Percentiles rank a stretch among this genome's conserved stretches.
Conservation (phyloP, 345 rosid genomes). For the Passiflora organensis region DNA sequence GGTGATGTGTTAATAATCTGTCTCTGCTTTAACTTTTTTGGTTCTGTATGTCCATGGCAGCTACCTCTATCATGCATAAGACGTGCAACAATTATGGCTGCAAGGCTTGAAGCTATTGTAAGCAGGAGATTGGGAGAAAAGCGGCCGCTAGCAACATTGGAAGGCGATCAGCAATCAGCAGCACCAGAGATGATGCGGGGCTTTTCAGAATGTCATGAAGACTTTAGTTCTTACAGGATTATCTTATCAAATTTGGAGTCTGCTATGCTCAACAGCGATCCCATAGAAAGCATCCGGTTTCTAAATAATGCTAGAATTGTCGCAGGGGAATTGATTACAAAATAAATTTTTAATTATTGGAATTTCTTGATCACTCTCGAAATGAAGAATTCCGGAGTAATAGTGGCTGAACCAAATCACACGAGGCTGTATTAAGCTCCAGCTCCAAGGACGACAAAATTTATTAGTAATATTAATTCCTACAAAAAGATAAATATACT, state of each 20-base stretch:
- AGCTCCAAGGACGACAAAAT: too few species aligned
- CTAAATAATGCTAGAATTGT: conserved; percentile 42
- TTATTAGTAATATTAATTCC: too few species aligned
- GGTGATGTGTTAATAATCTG: too few species aligned
- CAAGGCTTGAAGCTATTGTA: conserved; percentile 56
- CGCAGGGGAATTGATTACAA: conserved; percentile 36
- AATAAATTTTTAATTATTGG: neutral
- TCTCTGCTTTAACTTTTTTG: too few species aligned
- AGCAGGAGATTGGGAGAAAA: conserved; percentile 31
- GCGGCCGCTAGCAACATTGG: conserved; percentile 6
- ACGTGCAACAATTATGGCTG: conserved; percentile 62
- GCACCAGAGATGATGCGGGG: conserved; percentile 10
- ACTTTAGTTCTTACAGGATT: conserved; percentile 26
- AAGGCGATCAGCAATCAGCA: conserved; percentile 19
- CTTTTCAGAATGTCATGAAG: conserved; percentile 22
- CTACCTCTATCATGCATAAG: conserved; percentile 67
- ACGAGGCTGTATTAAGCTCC: too few species aligned
- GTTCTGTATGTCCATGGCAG: conserved; percentile 30
- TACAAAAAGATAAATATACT: too few species aligned
- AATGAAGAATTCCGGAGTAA: neutral
- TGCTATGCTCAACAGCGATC: conserved; percentile 35
- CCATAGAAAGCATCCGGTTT: conserved; percentile 28
- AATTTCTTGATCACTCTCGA: neutral
- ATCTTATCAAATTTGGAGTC: conserved; percentile 40
- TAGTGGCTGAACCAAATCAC: too few species aligned